Evolutionary conservation across 2,329 filamentous ascomycete species (phyloP).

Genomic region (Fusarium cyanostomum): DNA sequence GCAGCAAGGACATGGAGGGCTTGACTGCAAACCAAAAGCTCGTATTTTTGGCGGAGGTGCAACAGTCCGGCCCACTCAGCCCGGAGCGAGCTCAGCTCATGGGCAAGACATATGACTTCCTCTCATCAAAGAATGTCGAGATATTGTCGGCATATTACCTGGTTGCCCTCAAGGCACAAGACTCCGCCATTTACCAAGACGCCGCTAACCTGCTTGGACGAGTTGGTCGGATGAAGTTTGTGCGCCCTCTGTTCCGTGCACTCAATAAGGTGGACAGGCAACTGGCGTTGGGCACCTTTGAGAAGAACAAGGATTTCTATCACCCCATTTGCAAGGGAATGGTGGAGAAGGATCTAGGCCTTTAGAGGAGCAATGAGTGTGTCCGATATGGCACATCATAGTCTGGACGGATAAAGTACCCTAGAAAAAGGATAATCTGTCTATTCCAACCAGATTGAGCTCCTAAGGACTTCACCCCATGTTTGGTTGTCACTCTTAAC

Average conservation of each 20-base stretch:
- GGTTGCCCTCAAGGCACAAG: constrained; percentile 79
- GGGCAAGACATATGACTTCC: constrained; percentile 78
- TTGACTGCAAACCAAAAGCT: constrained; percentile 90
- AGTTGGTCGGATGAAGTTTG: constrained; percentile 97
- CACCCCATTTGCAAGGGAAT: constrained; percentile 90
- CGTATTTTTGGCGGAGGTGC: constrained; percentile 86
- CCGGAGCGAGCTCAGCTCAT: constrained; percentile 74
- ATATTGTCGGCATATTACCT: constrained; percentile 82
- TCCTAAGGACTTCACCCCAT: constrained; percentile 59
- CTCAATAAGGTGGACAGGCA: constrained; percentile 78
- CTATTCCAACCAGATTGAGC: constrained; percentile 54
- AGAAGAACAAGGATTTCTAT: constrained; percentile 90
- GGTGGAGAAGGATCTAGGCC: constrained; percentile 83
- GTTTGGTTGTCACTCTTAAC: constrained; percentile 52
- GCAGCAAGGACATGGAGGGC: constrained; percentile 71
- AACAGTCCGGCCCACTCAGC: constrained; percentile 70
- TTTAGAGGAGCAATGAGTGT: constrained; percentile 31
- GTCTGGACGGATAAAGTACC: not conserved
- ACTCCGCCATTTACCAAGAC: constrained; percentile 73
- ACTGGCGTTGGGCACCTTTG: constrained; percentile 83
- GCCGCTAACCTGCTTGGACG: constrained; percentile 79
- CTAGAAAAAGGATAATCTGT: not conserved
- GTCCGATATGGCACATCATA: not conserved
- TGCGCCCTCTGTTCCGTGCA: constrained; percentile 82
- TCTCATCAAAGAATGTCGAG: constrained; percentile 84